Evolutionary conservation across 1,284 basidiomycete species (phyloP), one percentile per base, ranked within the genome.

Genomic region (Melanopsichium pennsylvanicum): DNA sequence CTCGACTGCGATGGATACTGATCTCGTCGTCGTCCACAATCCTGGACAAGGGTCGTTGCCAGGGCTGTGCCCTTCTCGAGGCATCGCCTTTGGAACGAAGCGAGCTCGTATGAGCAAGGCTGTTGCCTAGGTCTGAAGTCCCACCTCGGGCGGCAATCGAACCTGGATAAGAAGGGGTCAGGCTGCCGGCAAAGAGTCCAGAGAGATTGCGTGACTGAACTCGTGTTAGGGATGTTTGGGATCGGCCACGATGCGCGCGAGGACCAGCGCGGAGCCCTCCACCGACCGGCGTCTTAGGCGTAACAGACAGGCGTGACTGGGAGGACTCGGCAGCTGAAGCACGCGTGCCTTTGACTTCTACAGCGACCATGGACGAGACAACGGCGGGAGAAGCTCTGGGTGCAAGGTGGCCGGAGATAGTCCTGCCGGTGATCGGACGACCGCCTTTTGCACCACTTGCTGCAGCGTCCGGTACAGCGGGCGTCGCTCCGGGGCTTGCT

Each of bases 11-110:
- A 38, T 70, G 74, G 8, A 76, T 42, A 43, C 62, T 72, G 15
- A 78, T 50, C 48, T 78, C 75, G 29, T 76, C 75, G 29, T 76
- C 76, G 25, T 76, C 75, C 8, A 75, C 75, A 16, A 76, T 76
- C 11, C 72, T 52, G 3, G 59, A 67, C 42, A 59, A 44, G 11
- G 56, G 66, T 13, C 62, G 49, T 29, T 62, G 58, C 55, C 56
- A 52, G 1, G 50, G 45, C 38, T 40, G 52, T 8, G 27, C 29
- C 15, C 32, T 32, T 23, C 31, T 56, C 6, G 47, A 25, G 10
- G 34, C 38, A 35, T 56, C 39, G 11, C 18, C 16, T 19, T 18
- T 56, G 0, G 38, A 36, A 15, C 52, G 29, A 27, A 56, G 37
- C 22, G 51, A 41, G 38, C 47, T 45, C 13, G 42, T 42, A 15